phyloP scores from a whole-genome alignment of 73 alveolate genomes.

The Symbiodinium natans region DNA sequence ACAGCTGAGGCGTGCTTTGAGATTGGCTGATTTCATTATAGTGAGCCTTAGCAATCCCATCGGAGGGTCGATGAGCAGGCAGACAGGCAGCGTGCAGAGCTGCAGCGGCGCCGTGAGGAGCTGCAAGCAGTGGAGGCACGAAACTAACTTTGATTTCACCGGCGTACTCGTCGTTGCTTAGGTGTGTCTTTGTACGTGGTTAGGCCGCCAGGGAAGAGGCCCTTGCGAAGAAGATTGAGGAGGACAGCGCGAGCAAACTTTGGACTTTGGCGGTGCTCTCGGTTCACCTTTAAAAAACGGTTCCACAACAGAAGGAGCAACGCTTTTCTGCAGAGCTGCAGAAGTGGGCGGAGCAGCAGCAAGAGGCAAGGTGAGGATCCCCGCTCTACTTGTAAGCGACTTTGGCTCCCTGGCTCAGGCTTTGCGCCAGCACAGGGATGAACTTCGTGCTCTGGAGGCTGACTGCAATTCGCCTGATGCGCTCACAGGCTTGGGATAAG shows the following conservation, averaged over 20 bases:
- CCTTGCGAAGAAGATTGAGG: slow-evolving; percentile 54
- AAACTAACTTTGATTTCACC: not conserved
- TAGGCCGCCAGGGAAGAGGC: slow-evolving; percentile 73
- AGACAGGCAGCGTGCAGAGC: slow-evolving; percentile 33
- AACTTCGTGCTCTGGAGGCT: slow-evolving; percentile 32
- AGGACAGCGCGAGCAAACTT: not conserved
- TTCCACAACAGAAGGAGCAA: slow-evolving; percentile 53
- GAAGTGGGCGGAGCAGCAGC: slow-evolving; percentile 89
- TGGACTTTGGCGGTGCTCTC: not conserved
- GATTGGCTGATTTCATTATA: not conserved
- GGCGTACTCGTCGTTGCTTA: not conserved
- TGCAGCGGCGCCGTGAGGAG: slow-evolving; percentile 33
- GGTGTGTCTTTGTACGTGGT: not conserved
- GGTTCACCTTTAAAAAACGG: not conserved
- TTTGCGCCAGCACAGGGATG: slow-evolving; percentile 45
- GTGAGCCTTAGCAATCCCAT: too few species aligned
- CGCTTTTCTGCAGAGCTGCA: slow-evolving; percentile 83
- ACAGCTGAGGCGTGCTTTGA: not conserved
- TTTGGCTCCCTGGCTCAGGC: slow-evolving; percentile 23
- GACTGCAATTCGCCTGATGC: too few species aligned
- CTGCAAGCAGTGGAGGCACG: slow-evolving; percentile 44
- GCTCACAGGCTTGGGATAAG: too few species aligned
- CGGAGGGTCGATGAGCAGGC: slow-evolving; percentile 14
- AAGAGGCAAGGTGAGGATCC: slow-evolving; percentile 6
- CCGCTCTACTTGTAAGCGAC: too few species aligned